Percentiles rank a stretch among this genome's conserved stretches.
These are phyloP conservation scores for Nymphaea colorata DNA, from an alignment of 164 flowering plant genomes.

Conservation along the genomic window DNA sequence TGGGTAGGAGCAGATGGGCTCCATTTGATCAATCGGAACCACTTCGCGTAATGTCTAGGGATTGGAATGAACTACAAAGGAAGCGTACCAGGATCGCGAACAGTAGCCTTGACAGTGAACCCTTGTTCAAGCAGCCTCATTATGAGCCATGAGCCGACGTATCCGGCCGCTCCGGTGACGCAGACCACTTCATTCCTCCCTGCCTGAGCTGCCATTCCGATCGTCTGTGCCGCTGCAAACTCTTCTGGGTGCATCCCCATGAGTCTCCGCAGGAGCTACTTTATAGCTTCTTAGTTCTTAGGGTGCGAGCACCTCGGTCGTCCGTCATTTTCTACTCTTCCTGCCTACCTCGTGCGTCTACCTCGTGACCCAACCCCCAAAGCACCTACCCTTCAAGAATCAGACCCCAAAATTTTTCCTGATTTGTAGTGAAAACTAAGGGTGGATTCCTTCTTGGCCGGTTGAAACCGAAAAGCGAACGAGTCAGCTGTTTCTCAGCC, in stretches of 20 bases:
- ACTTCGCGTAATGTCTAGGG: no score
- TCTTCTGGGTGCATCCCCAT: not conserved
- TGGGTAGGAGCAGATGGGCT: no score
- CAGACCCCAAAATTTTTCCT: no score
- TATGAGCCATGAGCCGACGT: conserved; percentile 17
- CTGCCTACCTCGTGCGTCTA: not conserved
- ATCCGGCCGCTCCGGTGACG: conserved; percentile 21
- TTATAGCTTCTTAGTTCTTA: no score
- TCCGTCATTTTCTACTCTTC: not conserved
- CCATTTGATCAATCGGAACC: no score
- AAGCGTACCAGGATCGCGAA: conserved; percentile 14
- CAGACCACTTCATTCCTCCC: not conserved
- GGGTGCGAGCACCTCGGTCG: not conserved
- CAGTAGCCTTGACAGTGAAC: conserved; percentile 19
- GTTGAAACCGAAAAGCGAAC: no score
- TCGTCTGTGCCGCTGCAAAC: not conserved
- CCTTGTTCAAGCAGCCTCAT: conserved; percentile 14
- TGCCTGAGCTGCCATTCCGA: not conserved
- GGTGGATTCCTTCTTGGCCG: no score
- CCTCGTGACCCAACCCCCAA: not conserved
- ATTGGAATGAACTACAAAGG: no score
- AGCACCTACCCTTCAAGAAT: not conserved
- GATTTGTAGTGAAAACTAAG: no score
- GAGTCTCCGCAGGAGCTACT: not conserved
- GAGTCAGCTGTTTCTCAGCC: no score